These are phyloP conservation scores for Phylloporus scabripes DNA, from an alignment of 768 basidiomycete species.

Conservation along the genomic window DNA sequence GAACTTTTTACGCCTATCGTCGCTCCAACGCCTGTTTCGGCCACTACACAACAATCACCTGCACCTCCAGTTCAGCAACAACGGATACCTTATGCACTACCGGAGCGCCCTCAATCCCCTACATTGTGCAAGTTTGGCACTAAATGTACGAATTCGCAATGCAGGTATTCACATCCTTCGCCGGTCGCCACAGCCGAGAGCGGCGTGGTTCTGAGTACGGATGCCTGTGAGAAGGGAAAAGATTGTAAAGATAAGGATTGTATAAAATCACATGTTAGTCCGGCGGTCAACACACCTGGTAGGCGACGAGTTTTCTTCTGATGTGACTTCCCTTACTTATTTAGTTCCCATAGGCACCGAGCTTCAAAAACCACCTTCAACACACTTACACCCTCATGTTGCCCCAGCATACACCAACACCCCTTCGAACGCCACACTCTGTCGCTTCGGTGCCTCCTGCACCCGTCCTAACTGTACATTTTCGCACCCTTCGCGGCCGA, in stretches of 20 bases:
- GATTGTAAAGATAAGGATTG: slow-evolving; percentile 93
- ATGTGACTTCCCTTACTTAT: slow-evolving; percentile 6
- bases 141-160: slow-evolving; percentile 87
- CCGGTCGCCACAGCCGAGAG: slow-evolving; percentile 96
- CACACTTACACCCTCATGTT: slow-evolving; percentile 30
- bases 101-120: slow-evolving; percentile 80
- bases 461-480: slow-evolving; percentile 67
- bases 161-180: slow-evolving; percentile 90
- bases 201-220: slow-evolving; percentile 91
- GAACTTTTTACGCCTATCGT: slow-evolving; percentile 16
- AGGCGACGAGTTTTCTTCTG: slow-evolving; percentile 6
- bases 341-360: slow-evolving; percentile 24
- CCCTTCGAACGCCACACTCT: slow-evolving; percentile 37
- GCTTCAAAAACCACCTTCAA: slow-evolving; percentile 33
- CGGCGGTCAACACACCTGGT: slow-evolving; percentile 69
- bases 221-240: slow-evolving; percentile 85
- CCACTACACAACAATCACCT: slow-evolving; percentile 17
- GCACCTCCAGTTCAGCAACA: slow-evolving; percentile 15
- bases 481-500: slow-evolving; percentile 49
- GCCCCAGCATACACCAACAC: slow-evolving; percentile 27
- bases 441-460: slow-evolving; percentile 68
- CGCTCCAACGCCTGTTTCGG: slow-evolving; percentile 24
- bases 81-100: slow-evolving; percentile 49
- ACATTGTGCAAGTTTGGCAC: slow-evolving; percentile 90
- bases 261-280: slow-evolving; percentile 85